Conservation (phyloP, 169 alveolate species). For the Eimeria necatrix region DNA sequence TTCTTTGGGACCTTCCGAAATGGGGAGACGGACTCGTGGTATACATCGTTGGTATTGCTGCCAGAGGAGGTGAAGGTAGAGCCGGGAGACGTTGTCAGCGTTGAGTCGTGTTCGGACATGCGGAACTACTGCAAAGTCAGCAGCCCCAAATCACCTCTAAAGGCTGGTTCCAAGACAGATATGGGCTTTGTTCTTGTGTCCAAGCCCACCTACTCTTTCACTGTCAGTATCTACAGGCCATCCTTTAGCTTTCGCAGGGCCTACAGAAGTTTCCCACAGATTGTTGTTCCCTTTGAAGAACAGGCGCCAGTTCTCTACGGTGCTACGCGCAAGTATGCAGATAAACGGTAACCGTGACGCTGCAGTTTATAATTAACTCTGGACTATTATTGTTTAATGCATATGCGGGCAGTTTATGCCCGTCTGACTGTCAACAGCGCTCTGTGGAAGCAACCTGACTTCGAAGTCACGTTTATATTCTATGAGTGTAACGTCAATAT, state of each 20-base stretch:
- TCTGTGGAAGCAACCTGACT: too few species aligned
- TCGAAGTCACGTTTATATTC: too few species aligned
- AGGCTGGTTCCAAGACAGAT: slow-evolving; percentile 10
- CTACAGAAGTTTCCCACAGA: slow-evolving; percentile 39
- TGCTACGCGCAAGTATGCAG: slow-evolving; percentile 67
- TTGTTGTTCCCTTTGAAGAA: slow-evolving; percentile 61
- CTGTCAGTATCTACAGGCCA: slow-evolving; percentile 20
- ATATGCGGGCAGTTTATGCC: neutral
- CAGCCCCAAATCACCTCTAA: slow-evolving; percentile 60
- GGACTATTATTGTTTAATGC: neutral
- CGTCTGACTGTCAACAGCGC: neutral
- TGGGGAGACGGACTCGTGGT: slow-evolving; percentile 76
- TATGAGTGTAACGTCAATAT: too few species aligned
- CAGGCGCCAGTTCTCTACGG: slow-evolving; percentile 72
- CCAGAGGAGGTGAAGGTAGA: slow-evolving; percentile 76
- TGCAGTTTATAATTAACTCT: neutral
- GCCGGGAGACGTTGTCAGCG: slow-evolving; percentile 36
- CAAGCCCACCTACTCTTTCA: slow-evolving; percentile 65
- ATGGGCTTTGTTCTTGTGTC: slow-evolving; percentile 51
- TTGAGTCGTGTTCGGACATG: slow-evolving; percentile 41
- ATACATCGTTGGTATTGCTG: slow-evolving; percentile 67
- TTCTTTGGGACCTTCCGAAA: slow-evolving; percentile 68
- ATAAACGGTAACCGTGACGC: slow-evolving; percentile 43
- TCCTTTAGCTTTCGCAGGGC: slow-evolving; percentile 34
- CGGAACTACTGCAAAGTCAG: slow-evolving; percentile 45